Conservation (phyloP, 140 eudicot species). For the Senecio squalidus region DNA sequence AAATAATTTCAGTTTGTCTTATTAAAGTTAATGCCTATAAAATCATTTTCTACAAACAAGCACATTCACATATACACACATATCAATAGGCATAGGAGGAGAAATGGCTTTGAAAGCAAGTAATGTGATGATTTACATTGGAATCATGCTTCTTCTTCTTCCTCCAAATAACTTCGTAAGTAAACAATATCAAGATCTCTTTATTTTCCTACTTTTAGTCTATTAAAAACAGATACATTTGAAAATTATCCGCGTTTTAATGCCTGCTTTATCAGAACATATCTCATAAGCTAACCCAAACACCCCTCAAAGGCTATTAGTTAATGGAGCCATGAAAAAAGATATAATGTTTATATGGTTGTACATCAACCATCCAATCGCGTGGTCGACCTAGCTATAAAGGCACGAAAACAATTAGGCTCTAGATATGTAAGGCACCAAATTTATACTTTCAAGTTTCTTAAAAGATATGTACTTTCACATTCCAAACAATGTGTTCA, state of each 20-base stretch:
- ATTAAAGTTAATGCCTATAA: constrained; percentile 15
- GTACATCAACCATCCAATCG: no score
- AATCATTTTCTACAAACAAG: background rate
- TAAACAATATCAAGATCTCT: background rate
- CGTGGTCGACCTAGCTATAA: no score
- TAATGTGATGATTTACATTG: constrained; percentile 23
- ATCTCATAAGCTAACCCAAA: no score
- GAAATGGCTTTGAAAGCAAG: constrained; percentile 20
- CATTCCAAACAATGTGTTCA: no score
- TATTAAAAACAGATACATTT: background rate
- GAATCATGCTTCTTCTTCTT: constrained; percentile 23
- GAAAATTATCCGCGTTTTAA: background rate
- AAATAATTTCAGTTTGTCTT: constrained; percentile 7
- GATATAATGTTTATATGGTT: no score
- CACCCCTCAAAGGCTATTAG: no score
- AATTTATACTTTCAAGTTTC: no score
- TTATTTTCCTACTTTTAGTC: background rate
- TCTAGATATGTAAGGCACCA: no score
- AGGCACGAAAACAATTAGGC: no score
- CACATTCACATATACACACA: background rate
- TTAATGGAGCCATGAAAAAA: no score
- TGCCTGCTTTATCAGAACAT: no score
- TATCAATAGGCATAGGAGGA: background rate
- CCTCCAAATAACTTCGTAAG: constrained; percentile 24
- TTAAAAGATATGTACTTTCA: no score